These are phyloP conservation scores for Prunus armeniaca DNA, from an alignment of 306 rosid species.

Conservation along the genomic window DNA sequence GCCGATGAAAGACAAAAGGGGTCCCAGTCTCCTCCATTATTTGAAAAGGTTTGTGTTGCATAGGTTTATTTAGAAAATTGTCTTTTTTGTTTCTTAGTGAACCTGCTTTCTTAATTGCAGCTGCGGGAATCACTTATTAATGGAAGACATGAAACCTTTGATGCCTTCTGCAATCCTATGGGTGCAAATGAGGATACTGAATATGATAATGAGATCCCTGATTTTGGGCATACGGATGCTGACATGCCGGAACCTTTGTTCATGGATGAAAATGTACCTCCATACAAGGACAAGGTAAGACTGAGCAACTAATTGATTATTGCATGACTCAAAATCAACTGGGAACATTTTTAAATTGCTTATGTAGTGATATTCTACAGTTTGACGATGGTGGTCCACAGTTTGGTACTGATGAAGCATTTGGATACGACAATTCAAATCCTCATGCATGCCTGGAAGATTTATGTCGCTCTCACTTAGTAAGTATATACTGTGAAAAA, in stretches of 20 bases:
- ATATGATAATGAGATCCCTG: slow-evolving; percentile 39
- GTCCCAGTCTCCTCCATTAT: slow-evolving; percentile 46
- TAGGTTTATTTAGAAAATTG: neutral
- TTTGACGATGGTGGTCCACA: slow-evolving; percentile 39
- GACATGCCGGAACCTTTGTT: slow-evolving; percentile 38
- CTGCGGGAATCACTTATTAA: slow-evolving; percentile 63
- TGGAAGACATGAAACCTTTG: slow-evolving; percentile 46
- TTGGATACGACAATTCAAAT: slow-evolving; percentile 45
- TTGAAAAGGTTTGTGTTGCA: slow-evolving; percentile 56
- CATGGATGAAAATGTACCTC: slow-evolving; percentile 60
- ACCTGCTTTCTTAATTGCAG: slow-evolving; percentile 43
- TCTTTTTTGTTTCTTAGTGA: slow-evolving; percentile 6
- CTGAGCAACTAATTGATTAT: slow-evolving; percentile 19
- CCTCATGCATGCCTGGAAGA: slow-evolving; percentile 75
- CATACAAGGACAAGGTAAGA: slow-evolving; percentile 50
- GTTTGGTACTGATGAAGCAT: slow-evolving; percentile 42
- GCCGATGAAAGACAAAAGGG: slow-evolving; percentile 44
- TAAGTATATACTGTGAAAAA: slow-evolving; percentile 30
- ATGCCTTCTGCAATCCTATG: slow-evolving; percentile 35
- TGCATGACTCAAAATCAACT: slow-evolving; percentile 1
- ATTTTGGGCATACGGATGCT: slow-evolving; percentile 38
- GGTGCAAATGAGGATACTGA: slow-evolving; percentile 51
- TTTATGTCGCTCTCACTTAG: slow-evolving; percentile 95
- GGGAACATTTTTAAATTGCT: slow-evolving; percentile 19
- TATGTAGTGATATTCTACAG: slow-evolving; percentile 39